A percentile compares a stretch with the other conserved stretches of the same genome.
These are phyloP conservation scores for Marsdenia floribunda DNA, from an alignment of 257 asterid genomes.

Conservation along the genomic window DNA sequence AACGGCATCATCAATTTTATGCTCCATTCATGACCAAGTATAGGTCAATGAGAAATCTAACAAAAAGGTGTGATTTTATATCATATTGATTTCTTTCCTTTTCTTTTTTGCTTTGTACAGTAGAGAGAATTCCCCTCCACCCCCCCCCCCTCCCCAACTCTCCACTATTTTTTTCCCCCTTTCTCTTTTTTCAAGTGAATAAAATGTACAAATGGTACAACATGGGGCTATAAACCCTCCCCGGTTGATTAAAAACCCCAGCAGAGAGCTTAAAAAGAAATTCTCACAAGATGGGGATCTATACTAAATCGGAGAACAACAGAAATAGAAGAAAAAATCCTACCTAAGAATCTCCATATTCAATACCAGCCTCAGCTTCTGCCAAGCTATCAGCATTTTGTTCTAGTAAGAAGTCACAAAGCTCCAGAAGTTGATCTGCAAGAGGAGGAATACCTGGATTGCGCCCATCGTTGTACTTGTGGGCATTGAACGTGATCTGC, in stretches of 20 bases:
- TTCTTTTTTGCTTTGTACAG: background rate
- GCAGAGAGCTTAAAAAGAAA: constrained; percentile 8
- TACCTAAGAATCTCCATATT: constrained; percentile 20
- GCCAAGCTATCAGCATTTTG: constrained; percentile 40
- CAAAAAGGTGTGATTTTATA: background rate
- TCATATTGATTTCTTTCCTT: background rate
- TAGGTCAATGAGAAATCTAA: background rate
- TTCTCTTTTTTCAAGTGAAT: background rate
- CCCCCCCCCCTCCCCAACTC: no score
- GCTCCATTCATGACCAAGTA: no score
- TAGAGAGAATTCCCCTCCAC: background rate
- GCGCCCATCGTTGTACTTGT: constrained; percentile 64
- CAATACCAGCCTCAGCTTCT: constrained; percentile 87
- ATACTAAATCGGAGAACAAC: background rate
- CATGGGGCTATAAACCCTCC: constrained; percentile 7
- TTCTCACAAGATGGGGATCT: background rate
- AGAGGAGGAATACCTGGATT: constrained; percentile 97
- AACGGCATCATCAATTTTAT: no score
- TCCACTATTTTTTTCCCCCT: background rate
- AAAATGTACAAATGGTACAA: constrained; percentile 19
- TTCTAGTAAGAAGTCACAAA: constrained; percentile 70
- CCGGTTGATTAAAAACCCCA: constrained; percentile 14
- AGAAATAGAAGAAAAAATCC: background rate
- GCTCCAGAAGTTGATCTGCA: constrained; percentile 93
- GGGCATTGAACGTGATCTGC: constrained; percentile 80